Base-by-base conservation (phyloP, 75 land plant species). In the Selaginella tamariscina region DNA sequence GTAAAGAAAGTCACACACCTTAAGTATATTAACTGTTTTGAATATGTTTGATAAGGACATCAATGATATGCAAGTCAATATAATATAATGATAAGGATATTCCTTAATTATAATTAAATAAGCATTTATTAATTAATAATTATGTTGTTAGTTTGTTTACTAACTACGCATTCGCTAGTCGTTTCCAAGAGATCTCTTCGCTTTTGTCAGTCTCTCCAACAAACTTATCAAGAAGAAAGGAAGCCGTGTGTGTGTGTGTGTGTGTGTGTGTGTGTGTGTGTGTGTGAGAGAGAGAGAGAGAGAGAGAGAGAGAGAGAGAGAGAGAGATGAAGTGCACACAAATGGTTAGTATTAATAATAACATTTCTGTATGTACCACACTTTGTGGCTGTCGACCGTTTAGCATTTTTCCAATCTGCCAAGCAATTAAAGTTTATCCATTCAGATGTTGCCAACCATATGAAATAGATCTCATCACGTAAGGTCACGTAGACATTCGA, bases 141-240 rank as follows among this genome's bases (percentile, higher is more conserved):
- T 27, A 2, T 57, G 22, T 57, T 57, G 2, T 20, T 5, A 22
- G 26, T 23, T 57, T 57, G 62, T 20, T 49, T 13, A 49, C 54
- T 73, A 39, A 89, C 98, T 96, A 32, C 66, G 79, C 27, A 86
- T 65, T 70, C 80, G 80, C 69, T 95, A 96, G 33, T 95, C 99
- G 62, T 83, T 74, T 70, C 90, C 99, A 95, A 95, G 21, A 95
- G 77, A 68, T 95, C 99, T 26, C 99, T 83, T 27, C 85, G 82
- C 90, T 95, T 70, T 95, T 95, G 67, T 95, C 99, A 26, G 99
- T 95, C 72, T 95, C 97, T 78, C 99, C 99, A 70, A 95, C 99
- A 80, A 80, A 95, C 73, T 95, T 95, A 80, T 96, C 90, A 26
- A 95, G 72, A 81, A 95, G 86, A 91, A 88, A 69, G 15, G 49